These are phyloP conservation scores for Monosporascus sp. DNA, from an alignment of 2,329 filamentous ascomycete species.

Conservation along the genomic window DNA sequence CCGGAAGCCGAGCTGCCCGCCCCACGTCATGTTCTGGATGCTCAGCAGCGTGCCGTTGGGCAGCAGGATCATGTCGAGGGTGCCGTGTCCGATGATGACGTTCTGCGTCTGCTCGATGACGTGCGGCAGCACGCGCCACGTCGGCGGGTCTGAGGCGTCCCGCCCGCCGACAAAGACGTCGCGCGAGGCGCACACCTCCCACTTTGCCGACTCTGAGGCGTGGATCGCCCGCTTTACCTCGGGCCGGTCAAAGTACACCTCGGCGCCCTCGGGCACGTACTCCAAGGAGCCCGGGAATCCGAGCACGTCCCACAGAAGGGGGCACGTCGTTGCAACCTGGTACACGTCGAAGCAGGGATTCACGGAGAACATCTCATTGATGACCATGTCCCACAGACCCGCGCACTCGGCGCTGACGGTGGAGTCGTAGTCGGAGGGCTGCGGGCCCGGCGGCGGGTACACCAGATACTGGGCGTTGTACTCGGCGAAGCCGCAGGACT, in stretches of 20 bases:
- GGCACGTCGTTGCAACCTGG: constrained; percentile 61
- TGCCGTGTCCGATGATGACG: constrained; percentile 69
- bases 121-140: constrained; percentile 55
- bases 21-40: constrained; percentile 80
- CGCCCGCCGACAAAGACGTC: constrained; percentile 32
- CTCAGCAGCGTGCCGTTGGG: constrained; percentile 65
- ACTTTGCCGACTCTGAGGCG: constrained; percentile 41
- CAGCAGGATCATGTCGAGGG: constrained; percentile 63
- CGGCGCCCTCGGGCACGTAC: constrained; percentile 58
- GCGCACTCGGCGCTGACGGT: constrained; percentile 43
- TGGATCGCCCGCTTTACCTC: constrained; percentile 68
- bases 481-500: constrained; percentile 52
- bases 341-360: constrained; percentile 73
- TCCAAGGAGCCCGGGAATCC: constrained; percentile 54
- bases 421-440: constrained; percentile 43
- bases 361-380: constrained; percentile 37
- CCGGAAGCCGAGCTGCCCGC: constrained; percentile 66
- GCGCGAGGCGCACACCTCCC: constrained; percentile 18
- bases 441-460: constrained; percentile 56
- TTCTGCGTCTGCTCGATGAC: constrained; percentile 70
- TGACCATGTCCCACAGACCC: constrained; percentile 48
- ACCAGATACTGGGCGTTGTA: constrained; percentile 51
- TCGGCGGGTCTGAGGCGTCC: constrained; percentile 51
- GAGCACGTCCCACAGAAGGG: constrained; percentile 56
- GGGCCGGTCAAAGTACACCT: constrained; percentile 64